Conservation (phyloP, 345 rosid genomes). For the Clarkia xantiana region DNA sequence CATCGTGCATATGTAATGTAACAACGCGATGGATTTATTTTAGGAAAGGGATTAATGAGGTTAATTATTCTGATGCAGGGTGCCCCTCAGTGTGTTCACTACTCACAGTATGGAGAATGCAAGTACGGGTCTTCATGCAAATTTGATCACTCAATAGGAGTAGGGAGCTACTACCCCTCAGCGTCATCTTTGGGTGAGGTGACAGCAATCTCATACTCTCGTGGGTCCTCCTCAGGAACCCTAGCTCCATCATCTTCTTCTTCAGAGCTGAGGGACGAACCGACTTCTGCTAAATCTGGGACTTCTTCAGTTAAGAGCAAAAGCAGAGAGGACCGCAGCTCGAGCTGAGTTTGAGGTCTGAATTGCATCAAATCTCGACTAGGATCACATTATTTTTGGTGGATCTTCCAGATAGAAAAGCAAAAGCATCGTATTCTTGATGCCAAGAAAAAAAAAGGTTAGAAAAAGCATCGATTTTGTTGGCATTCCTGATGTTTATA, state of each 20-base stretch:
- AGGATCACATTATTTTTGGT: not conserved
- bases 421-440: too few species aligned
- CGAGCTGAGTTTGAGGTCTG: not conserved
- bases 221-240: constrained; percentile 53
- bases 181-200: constrained; percentile 67
- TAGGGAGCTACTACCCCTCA: constrained; percentile 53
- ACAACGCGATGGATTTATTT: not conserved
- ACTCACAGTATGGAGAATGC: constrained; percentile 46
- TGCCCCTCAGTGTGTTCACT: constrained; percentile 46
- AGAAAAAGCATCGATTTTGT: not conserved
- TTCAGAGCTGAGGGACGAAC: constrained; percentile 43
- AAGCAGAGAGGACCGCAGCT: not conserved
- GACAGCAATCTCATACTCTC: constrained; percentile 58
- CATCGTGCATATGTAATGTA: not conserved
- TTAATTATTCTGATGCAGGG: constrained; percentile 31
- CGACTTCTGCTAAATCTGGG: constrained; percentile 22
- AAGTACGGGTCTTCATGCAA: constrained; percentile 65
- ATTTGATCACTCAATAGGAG: constrained; percentile 61
- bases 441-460: too few species aligned
- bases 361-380: not conserved
- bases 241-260: constrained; percentile 58
- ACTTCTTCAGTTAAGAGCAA: constrained; percentile 2
- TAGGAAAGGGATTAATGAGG: not conserved
- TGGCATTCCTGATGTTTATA: not conserved
- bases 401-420: not conserved